Evolutionary conservation across 768 basidiomycete genomes (phyloP).

Genomic region (Calocybe indica): DNA sequence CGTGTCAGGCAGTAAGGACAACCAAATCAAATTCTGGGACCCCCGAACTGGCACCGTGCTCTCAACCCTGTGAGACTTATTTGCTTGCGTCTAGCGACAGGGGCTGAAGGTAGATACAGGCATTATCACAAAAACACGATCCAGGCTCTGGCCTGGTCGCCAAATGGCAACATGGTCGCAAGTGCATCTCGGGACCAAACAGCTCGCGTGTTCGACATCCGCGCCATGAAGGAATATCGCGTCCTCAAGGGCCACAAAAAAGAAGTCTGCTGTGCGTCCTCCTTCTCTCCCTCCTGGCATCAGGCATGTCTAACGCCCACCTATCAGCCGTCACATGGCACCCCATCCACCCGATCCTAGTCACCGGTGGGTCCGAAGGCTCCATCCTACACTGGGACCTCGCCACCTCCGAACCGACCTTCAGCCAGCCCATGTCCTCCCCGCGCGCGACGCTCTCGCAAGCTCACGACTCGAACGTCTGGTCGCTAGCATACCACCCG

Average conservation of each 20-base stretch:
- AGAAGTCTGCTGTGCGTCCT: conserved; percentile 87
- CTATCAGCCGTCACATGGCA: conserved; percentile 88
- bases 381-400: conserved; percentile 94
- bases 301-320: too few relatives aligned
- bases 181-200: conserved; percentile 95
- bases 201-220: conserved; percentile 94
- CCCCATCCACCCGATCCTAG: conserved; percentile 86
- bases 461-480: conserved; percentile 97
- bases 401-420: conserved; percentile 50
- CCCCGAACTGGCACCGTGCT: conserved; percentile 88
- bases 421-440: conserved; percentile 34
- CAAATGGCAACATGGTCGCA: conserved; percentile 89
- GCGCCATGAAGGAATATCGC: conserved; percentile 94
- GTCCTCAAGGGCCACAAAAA: conserved; percentile 95
- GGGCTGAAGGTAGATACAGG: conserved; percentile 30
- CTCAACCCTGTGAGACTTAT: conserved; percentile 70
- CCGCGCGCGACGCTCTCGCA: conserved; percentile 87
- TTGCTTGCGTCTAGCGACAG: background rate
- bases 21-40: conserved; percentile 99
- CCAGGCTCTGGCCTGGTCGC: conserved; percentile 89
- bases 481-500: conserved; percentile 93
- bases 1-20: conserved; percentile 95
- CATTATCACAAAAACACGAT: conserved; percentile 98
- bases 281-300: background rate
- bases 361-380: conserved; percentile 93